phyloP scores from a whole-genome alignment of 495 filamentous ascomycete species.

The Hypoxylon cercidicola region DNA sequence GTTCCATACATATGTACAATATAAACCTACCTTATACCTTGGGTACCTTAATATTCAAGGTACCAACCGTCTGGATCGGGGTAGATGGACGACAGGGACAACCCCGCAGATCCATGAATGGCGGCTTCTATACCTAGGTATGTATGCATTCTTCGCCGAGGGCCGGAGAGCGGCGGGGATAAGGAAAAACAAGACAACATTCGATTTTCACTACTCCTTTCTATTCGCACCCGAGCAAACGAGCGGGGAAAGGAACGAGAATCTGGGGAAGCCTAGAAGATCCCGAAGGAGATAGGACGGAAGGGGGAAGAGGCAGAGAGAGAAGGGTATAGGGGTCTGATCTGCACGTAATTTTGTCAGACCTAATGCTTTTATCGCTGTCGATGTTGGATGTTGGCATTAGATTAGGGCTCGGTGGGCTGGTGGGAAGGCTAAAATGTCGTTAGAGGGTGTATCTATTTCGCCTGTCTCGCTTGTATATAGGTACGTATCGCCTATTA shows the following conservation, averaged over 20 bases:
- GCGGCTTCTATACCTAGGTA: neutral
- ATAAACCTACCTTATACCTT: too few species aligned
- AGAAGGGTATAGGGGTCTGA: too few species aligned
- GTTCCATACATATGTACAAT: conserved; percentile 3
- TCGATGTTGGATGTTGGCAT: too few species aligned
- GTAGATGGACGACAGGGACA: conserved; percentile 6
- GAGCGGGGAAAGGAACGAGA: conserved; percentile 22
- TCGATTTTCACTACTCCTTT: conserved; percentile 19
- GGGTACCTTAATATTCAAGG: neutral
- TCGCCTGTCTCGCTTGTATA: too few species aligned
- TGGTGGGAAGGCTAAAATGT: too few species aligned
- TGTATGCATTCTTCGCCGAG: conserved; percentile 17
- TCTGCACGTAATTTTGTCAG: too few species aligned
- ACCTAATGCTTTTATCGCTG: too few species aligned
- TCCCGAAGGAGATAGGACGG: conserved; percentile 1
- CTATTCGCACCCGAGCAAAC: conserved; percentile 13
- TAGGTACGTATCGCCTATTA: too few species aligned
- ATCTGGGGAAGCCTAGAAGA: conserved; percentile 34
- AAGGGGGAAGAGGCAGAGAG: too few species aligned
- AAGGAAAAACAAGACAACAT: conserved; percentile 35
- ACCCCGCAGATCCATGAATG: conserved; percentile 27
- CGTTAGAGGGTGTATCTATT: neutral
- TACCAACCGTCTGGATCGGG: conserved; percentile 20
- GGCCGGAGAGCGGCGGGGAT: conserved; percentile 17
- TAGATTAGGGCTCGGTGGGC: too few species aligned